phyloP scores from a whole-genome alignment of 2,329 filamentous ascomycete genomes.

The Cercospora zeina region DNA sequence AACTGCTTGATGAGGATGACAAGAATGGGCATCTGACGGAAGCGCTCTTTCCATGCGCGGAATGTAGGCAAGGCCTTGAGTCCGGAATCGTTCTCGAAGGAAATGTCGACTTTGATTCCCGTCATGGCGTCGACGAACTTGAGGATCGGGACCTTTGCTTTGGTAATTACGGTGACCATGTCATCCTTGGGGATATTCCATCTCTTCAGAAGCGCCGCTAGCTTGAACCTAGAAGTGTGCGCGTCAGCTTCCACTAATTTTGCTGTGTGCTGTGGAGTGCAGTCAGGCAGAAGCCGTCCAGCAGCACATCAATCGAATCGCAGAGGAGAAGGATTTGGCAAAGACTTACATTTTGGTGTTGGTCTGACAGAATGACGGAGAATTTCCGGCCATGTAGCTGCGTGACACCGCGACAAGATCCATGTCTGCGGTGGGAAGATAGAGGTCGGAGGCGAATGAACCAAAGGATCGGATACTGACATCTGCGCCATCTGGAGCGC shows the following conservation, averaged over 20 bases:
- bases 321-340: no score
- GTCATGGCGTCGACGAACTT: conserved; percentile 83
- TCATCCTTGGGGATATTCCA: conserved; percentile 59
- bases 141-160: conserved; percentile 84
- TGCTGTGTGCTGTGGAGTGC: no score
- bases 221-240: conserved; percentile 48
- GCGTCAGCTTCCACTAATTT: background rate
- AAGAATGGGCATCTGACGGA: conserved; percentile 80
- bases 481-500: conserved; percentile 43
- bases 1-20: conserved; percentile 92
- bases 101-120: conserved; percentile 83
- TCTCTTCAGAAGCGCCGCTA: conserved; percentile 60
- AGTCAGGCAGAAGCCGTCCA: no score
- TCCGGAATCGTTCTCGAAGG: conserved; percentile 88
- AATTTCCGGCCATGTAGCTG: conserved; percentile 58
- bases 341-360: conserved; percentile 52
- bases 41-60: conserved; percentile 72
- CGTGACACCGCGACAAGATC: conserved; percentile 78
- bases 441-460: conserved; percentile 80
- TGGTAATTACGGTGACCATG: conserved; percentile 66
- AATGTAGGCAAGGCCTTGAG: conserved; percentile 80
- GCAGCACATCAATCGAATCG: no score
- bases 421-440: conserved; percentile 82
- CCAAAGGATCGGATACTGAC: conserved; percentile 74
- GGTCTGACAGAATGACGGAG: conserved; percentile 52